Percentiles rank a stretch among this genome's conserved stretches.
Conservation (phyloP, 148 eudicot genomes). For the Camellia lanceoleosa region DNA sequence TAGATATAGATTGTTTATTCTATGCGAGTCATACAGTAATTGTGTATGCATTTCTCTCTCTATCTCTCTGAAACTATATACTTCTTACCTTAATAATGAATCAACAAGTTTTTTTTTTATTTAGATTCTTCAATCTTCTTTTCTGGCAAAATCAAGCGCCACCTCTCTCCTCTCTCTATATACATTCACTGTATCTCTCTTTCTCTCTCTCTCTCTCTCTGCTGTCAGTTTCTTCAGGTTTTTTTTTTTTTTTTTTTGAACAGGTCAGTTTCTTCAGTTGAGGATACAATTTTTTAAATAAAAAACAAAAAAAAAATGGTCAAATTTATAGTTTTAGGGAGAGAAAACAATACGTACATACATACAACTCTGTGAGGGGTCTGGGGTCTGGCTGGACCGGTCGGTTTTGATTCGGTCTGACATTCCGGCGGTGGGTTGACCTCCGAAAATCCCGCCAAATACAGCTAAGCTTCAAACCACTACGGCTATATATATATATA, state of each 20-base stretch:
- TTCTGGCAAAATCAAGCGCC: conserved; percentile 7
- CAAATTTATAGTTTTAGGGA: conserved; percentile 7
- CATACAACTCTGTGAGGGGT: neutral
- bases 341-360: neutral
- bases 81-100: conserved; percentile 27
- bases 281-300: neutral
- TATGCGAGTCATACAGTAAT: neutral
- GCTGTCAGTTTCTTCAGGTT: conserved; percentile 23
- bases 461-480: conserved; percentile 4
- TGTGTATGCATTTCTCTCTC: neutral
- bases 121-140: conserved; percentile 17
- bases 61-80: conserved; percentile 3
- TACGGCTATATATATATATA: neutral
- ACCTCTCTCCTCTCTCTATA: neutral
- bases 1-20: conserved; percentile 1
- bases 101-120: conserved; percentile 19
- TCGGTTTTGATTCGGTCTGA: neutral
- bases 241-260: neutral
- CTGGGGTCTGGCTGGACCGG: neutral
- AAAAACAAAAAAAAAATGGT: conserved; percentile 1
- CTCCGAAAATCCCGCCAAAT: conserved; percentile 5
- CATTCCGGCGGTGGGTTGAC: neutral
- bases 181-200: no score
- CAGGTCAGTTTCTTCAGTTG: conserved; percentile 19
- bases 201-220: neutral